Base-by-base conservation (phyloP, 208 protist genomes). In the Trypanosomatidae sp. region DNA sequence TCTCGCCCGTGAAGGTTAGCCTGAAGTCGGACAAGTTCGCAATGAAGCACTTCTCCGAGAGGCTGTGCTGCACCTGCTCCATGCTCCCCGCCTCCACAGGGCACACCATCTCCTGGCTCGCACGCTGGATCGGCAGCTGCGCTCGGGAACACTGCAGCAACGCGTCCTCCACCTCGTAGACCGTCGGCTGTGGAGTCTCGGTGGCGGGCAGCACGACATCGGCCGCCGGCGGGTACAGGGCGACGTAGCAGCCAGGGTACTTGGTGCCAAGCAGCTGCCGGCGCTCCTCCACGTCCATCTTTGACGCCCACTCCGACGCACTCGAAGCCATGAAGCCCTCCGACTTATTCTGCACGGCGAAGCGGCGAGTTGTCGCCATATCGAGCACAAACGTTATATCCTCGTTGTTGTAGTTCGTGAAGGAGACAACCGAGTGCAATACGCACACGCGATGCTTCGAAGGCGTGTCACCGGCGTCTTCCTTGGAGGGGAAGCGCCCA, bases 1-100 rank as follows among this genome's bases (percentile, higher is more conserved):
- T 87, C 83, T 97, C 93, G 44, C 93, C 93, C 2, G 87, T 59
- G 65, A 97, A 94, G 19, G 93, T 97, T 44, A 97, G 79, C 59
- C 69, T 81, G 67, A 82, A 62, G 53, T 77, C 80, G 28, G 79
- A 75, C 33, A 87, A 30, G 64, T 81, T 85, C 39, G 83, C 74
- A 75, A 91, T 87, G 75, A 93, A 77, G 77, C 83, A 91, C 73
- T 91, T 89, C 77, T 95, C 90, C n/a, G 83, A 74, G 33, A 97
- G 79, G 70, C 86, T 88, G 64, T 84, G 71, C 62, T 92, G 80
- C 28, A 86, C 86, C 66, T 91, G 83, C 50, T 92, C 87, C 36
- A 86, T 73, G 47, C 77, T 87, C 43, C 89, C 90, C 41, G 80
- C 80, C 53, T 93, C 89, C 44, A 84, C 47, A 12, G 90, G 77